A percentile compares a stretch with the other conserved stretches of the same genome.
Evolutionary conservation across 306 rosid species (phyloP).

Genomic region (Sechiopsis laciniata): DNA sequence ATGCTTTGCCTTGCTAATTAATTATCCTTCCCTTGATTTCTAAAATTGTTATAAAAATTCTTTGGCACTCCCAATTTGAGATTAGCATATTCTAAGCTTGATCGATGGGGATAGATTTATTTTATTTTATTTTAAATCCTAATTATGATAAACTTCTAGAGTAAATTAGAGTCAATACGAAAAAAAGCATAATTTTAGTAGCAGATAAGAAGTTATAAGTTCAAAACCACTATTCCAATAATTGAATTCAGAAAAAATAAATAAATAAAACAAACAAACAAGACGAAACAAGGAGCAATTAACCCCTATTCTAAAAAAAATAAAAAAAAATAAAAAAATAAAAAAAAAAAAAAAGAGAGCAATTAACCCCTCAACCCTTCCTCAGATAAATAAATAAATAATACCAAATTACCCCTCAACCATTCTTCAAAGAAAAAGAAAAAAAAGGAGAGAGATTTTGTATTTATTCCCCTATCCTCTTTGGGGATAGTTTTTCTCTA

Average conservation of each 20-base stretch:
- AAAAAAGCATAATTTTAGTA: too few species aligned
- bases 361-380: too few species aligned
- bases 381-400: not conserved
- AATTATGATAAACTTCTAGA: not conserved
- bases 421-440: not conserved
- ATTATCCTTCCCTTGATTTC: not conserved
- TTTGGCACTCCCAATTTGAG: not conserved
- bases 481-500: not conserved
- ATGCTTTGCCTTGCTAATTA: not conserved
- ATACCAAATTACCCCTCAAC: too few species aligned
- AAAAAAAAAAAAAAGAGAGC: too few species aligned
- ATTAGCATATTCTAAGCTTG: conserved; percentile 21
- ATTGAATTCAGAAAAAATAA: too few species aligned
- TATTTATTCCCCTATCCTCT: too few species aligned
- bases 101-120: not conserved
- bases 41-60: not conserved
- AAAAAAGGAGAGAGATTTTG: not conserved
- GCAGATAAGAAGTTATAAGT: too few species aligned
- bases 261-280: too few species aligned
- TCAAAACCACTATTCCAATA: too few species aligned
- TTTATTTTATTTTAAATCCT: not conserved
- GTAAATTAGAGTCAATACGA: not conserved
- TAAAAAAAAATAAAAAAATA: too few species aligned
- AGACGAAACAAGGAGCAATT: too few species aligned
- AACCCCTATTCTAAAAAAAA: too few species aligned